Conservation (phyloP, 371 early-diverging fungal species). For the Lichtheimia ramosa region DNA sequence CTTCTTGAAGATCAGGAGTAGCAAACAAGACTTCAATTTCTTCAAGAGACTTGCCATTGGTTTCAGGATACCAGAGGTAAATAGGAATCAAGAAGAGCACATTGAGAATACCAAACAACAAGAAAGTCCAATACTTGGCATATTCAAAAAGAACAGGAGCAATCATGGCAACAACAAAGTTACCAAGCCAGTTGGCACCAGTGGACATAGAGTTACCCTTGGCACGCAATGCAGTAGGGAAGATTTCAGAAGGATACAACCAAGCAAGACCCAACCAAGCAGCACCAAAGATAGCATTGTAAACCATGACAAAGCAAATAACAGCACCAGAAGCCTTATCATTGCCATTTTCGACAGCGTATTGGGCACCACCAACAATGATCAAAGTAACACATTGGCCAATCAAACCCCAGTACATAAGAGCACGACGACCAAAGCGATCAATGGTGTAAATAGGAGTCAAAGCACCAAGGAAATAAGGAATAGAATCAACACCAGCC, state of each 20-base stretch:
- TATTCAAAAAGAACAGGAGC: conserved; percentile 45
- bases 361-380: conserved; percentile 32
- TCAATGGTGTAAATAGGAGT: conserved; percentile 43
- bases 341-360: conserved; percentile 17
- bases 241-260: conserved; percentile 65
- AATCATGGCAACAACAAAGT: conserved; percentile 50
- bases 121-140: conserved; percentile 45
- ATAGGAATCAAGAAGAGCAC: conserved; percentile 33
- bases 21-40: conserved; percentile 56
- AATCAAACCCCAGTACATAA: conserved; percentile 32
- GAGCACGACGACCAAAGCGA: conserved; percentile 31
- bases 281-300: conserved; percentile 50
- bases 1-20: conserved; percentile 26
- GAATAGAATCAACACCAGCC: conserved; percentile 47
- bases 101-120: conserved; percentile 43
- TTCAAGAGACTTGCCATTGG: conserved; percentile 59
- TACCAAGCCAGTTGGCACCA: conserved; percentile 70
- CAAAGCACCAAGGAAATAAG: conserved; percentile 47
- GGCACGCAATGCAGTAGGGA: conserved; percentile 40
- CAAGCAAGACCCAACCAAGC: conserved; percentile 59
- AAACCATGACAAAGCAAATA: conserved; percentile 27
- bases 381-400: conserved; percentile 31
- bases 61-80: conserved; percentile 50
- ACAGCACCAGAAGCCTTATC: conserved; percentile 15
- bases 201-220: conserved; percentile 58